Conservation (phyloP, 306 rosid genomes). For the Malus fusca region DNA sequence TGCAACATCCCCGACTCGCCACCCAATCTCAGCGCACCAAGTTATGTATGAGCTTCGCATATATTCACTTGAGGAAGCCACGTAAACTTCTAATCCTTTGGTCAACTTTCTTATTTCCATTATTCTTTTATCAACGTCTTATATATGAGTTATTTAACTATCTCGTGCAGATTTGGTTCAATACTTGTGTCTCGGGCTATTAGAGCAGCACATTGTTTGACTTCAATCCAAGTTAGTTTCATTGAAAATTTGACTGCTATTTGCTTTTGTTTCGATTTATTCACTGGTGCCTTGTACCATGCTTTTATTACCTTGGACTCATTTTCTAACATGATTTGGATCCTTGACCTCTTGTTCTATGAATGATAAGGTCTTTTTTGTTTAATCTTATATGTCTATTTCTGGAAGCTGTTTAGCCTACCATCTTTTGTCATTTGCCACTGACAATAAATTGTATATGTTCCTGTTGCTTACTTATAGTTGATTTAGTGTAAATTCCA, state of each 20-base stretch:
- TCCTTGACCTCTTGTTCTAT: background rate
- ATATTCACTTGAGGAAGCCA: slow-evolving; percentile 67
- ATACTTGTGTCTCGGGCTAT: slow-evolving; percentile 60
- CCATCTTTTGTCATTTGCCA: background rate
- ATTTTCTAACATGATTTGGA: background rate
- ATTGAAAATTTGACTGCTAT: background rate
- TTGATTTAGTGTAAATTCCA: background rate
- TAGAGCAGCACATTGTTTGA: slow-evolving; percentile 78
- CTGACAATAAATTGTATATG: background rate
- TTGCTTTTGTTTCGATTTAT: background rate
- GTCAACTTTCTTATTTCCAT: background rate
- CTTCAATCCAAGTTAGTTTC: slow-evolving; percentile 63
- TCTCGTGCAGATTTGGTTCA: slow-evolving; percentile 45
- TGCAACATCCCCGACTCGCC: slow-evolving; percentile 67
- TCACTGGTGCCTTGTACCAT: background rate
- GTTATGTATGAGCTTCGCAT: slow-evolving; percentile 68
- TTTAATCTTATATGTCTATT: background rate
- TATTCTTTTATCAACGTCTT: background rate
- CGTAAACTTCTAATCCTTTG: slow-evolving; percentile 36
- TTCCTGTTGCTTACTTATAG: background rate
- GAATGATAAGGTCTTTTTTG: background rate
- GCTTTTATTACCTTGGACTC: background rate
- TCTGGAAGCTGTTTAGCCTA: background rate
- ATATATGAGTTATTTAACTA: background rate
- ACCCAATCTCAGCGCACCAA: slow-evolving; percentile 69